Base-by-base conservation (phyloP, 768 basidiomycete species). In the Lactarius evosmus region DNA sequence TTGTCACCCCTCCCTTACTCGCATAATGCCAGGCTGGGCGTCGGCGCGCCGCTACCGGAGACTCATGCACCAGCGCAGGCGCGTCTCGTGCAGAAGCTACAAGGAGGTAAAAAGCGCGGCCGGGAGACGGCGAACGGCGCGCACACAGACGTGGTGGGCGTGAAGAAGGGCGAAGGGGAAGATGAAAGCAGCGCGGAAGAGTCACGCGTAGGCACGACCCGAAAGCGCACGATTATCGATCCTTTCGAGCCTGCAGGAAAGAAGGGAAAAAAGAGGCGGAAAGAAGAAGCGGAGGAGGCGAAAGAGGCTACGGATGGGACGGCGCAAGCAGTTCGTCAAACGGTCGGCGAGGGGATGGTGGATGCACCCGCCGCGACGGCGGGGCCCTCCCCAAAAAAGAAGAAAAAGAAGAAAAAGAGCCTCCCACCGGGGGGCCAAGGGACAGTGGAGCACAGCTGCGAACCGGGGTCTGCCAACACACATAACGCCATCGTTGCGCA, bases 1-100 rank as follows among this genome's bases (percentile, higher is more conserved):
- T 58, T 11, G 58, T 38, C 61, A 12, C 14, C n/a, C 30, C 52
- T 7, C 46, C 25, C 9, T 58, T 32, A 50, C 33, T 29, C 51
- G 30, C 49, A 61, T 38, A 33, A 5, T 38, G 22, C 40, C 63
- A 93, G 91, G 69, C 76, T 93, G 61, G 91, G 91, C 60, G 88
- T 93, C 8, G 91, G 91, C 27, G 87, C 88, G 36, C 71, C 82
- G 32, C 75, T 85, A 27, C 83, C 88, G 32, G 82, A 82, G 56
- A 72, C 75, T 0, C 74, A 41, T 53, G 46, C 58, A 4, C 32
- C 69, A n/a, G 63, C 79, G 32, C 74, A 68, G 56, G 67, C 78
- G 19, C 83, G 82, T 66, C 78, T 93, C 22, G 87, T 84, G 71
- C 79, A 79, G 59, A 84, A 81, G 69, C 79, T 93, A 2, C 70